phyloP scores from a whole-genome alignment of 345 rosid species.

The Syzygium oleosum region DNA sequence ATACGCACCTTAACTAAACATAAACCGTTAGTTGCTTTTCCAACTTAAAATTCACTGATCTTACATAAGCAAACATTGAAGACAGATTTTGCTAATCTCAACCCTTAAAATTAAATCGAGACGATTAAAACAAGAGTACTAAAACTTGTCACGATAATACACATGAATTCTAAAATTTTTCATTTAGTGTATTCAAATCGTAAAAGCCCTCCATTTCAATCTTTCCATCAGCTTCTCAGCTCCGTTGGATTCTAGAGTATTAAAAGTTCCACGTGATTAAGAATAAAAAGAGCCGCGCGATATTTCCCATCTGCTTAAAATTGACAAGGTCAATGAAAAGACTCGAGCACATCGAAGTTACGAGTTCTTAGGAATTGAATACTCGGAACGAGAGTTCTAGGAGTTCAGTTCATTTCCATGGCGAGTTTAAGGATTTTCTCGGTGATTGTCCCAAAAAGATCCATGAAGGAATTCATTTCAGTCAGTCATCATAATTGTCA shows the following conservation, averaged over 20 bases:
- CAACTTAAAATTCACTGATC: background rate
- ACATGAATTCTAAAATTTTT: accelerated
- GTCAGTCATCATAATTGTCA: background rate
- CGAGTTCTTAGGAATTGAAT: background rate
- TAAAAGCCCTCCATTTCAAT: background rate
- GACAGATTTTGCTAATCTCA: background rate
- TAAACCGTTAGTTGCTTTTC: background rate
- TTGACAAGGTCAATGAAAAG: background rate
- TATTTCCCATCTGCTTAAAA: background rate
- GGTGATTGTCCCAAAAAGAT: background rate
- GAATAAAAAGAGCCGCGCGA: accelerated
- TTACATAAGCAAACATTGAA: background rate
- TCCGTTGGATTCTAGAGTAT: background rate
- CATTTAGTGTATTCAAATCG: background rate
- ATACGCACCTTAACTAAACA: background rate
- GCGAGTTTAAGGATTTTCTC: background rate
- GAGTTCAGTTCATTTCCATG: background rate
- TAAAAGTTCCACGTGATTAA: background rate
- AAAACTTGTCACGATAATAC: background rate
- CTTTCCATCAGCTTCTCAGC: background rate
- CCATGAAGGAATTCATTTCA: background rate
- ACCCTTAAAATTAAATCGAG: background rate
- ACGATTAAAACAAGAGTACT: background rate
- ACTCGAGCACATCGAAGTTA: background rate
- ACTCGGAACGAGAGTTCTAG: background rate